A percentile compares a stretch with the other conserved stretches of the same genome.
Evolutionary conservation across 2,329 filamentous ascomycete genomes (phyloP).

Genomic region (Nigrospora oryzae): DNA sequence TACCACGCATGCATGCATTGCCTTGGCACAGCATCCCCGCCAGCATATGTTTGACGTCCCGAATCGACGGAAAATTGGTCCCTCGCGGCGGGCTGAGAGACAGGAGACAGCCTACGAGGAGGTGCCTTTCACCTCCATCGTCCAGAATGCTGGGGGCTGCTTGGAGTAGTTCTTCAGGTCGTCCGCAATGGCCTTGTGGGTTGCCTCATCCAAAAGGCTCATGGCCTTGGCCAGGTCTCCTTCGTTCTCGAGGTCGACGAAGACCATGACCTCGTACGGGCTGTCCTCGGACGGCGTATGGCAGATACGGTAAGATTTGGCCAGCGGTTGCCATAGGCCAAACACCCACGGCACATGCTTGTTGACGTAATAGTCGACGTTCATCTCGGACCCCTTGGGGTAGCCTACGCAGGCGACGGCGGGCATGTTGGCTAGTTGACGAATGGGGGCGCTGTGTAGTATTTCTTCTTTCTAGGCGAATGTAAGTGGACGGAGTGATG

Average conservation of each 20-base stretch:
- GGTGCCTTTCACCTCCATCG: not conserved
- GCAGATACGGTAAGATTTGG: slow-evolving; percentile 2
- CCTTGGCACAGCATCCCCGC: too few species aligned
- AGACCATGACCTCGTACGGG: slow-evolving; percentile 6
- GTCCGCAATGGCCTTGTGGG: slow-evolving; percentile 2
- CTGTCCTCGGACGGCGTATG: not conserved
- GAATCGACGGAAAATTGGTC: too few species aligned
- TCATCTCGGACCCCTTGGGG: slow-evolving; percentile 5
- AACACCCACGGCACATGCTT: slow-evolving; percentile 4
- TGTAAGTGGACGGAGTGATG: too few species aligned
- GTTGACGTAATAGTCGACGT: slow-evolving; percentile 7
- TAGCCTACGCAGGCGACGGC: slow-evolving; percentile 5
- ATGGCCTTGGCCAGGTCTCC: slow-evolving; percentile 3
- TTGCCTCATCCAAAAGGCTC: not conserved
- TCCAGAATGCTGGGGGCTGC: slow-evolving; percentile 3
- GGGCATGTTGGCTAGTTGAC: not conserved
- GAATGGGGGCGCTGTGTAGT: too few species aligned
- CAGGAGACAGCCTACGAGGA: too few species aligned
- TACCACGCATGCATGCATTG: too few species aligned
- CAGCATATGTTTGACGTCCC: too few species aligned
- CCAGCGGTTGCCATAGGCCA: slow-evolving; percentile 1
- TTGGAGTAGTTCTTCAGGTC: slow-evolving; percentile 6
- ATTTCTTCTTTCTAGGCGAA: too few species aligned
- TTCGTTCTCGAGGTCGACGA: slow-evolving; percentile 2
- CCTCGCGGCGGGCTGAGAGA: too few species aligned